Evolutionary conservation across 805 yeast species (phyloP).

Genomic region (Candida oleophila): DNA sequence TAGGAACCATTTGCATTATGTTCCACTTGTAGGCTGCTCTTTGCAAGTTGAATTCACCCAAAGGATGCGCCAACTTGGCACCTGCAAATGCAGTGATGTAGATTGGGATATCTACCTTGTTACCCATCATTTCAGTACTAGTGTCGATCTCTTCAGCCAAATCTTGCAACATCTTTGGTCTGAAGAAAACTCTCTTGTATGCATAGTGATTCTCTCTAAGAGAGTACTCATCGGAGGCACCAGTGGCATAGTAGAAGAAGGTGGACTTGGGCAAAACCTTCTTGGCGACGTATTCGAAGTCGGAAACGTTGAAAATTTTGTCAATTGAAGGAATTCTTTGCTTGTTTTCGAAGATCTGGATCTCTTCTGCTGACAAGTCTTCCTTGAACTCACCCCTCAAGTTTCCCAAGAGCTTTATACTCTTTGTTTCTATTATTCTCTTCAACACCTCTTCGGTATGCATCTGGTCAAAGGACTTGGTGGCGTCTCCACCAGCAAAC

Average conservation of each 20-base stretch:
- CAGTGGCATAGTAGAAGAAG: constrained; percentile 47
- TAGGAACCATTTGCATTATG: constrained; percentile 49
- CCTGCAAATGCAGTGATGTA: constrained; percentile 51
- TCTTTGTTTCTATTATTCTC: constrained; percentile 10
- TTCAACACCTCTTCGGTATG: constrained; percentile 28
- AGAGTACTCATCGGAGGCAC: constrained; percentile 50
- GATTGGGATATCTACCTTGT: constrained; percentile 41
- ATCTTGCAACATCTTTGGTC: constrained; percentile 42
- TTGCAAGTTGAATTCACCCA: constrained; percentile 43
- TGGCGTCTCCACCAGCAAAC: constrained; percentile 63
- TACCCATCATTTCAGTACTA: constrained; percentile 29
- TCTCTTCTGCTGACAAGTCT: background rate
- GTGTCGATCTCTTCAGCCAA: constrained; percentile 25
- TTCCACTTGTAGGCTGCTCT: constrained; percentile 39
- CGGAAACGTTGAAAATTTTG: constrained; percentile 31
- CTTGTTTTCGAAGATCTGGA: background rate
- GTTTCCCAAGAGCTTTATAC: background rate
- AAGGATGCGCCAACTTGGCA: constrained; percentile 41
- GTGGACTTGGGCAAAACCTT: constrained; percentile 30
- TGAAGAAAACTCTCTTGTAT: constrained; percentile 41
- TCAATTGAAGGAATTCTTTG: constrained; percentile 27
- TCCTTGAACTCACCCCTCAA: background rate
- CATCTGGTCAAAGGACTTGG: constrained; percentile 36
- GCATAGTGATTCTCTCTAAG: constrained; percentile 44
- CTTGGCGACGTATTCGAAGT: constrained; percentile 42